Conservation (phyloP, 2,329 filamentous ascomycete genomes). For the Clonostachys rhizophaga region DNA sequence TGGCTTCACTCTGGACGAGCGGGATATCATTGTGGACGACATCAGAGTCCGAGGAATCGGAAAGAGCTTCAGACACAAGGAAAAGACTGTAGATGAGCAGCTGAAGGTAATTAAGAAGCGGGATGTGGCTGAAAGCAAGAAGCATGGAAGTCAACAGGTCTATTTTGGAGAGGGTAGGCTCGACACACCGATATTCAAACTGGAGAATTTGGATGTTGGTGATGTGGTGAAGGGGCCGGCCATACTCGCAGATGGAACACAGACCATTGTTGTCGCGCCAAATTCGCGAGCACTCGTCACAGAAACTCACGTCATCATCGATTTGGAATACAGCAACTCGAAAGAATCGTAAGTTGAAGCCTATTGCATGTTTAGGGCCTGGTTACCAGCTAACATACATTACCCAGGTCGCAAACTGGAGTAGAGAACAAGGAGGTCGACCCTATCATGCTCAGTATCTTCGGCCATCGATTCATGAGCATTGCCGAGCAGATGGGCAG, state of each 20-base stretch:
- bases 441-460: slow-evolving; percentile 75
- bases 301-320: slow-evolving; percentile 84
- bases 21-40: slow-evolving; percentile 88
- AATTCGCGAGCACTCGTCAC: slow-evolving; percentile 72
- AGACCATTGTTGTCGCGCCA: slow-evolving; percentile 88
- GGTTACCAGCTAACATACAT: no score
- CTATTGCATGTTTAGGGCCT: not conserved
- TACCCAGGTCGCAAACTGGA: not conserved
- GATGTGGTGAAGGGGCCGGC: slow-evolving; percentile 75
- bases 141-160: slow-evolving; percentile 63
- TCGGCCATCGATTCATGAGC: slow-evolving; percentile 80
- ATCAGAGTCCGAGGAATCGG: slow-evolving; percentile 85
- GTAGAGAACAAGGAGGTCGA: slow-evolving; percentile 30
- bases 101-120: slow-evolving; percentile 63
- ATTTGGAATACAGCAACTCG: slow-evolving; percentile 58
- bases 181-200: slow-evolving; percentile 78
- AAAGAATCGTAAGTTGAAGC: slow-evolving; percentile 20
- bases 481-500: slow-evolving; percentile 84
- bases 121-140: slow-evolving; percentile 51
- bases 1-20: slow-evolving; percentile 78
- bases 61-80: slow-evolving; percentile 75
- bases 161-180: slow-evolving; percentile 81
- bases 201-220: slow-evolving; percentile 69
- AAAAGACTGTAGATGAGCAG: slow-evolving; percentile 81
- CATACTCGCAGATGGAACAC: slow-evolving; percentile 80